These are phyloP conservation scores for Chaetomium sp. DNA, from an alignment of 2,329 filamentous ascomycete species.

Conservation along the genomic window DNA sequence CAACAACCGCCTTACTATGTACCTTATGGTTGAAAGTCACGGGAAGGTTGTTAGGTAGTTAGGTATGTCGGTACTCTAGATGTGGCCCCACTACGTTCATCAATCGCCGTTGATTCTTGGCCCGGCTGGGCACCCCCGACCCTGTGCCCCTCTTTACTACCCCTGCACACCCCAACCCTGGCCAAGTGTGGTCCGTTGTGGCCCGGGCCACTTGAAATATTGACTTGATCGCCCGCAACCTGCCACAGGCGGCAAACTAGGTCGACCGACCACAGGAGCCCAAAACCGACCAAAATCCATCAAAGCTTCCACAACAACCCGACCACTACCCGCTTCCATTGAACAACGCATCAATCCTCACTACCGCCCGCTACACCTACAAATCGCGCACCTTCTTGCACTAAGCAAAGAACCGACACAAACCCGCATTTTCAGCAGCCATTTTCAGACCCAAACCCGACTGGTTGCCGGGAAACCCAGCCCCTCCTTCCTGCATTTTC, in stretches of 20 bases:
- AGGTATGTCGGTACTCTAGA: too few species aligned
- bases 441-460: too few species aligned
- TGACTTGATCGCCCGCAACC: conserved; percentile 9
- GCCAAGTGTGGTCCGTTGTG: background rate
- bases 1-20: too few species aligned
- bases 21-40: too few species aligned
- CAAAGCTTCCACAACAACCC: conserved; percentile 7
- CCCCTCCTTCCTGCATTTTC: too few species aligned
- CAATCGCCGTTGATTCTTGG: background rate
- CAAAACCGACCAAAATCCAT: conserved; percentile 13
- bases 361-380: background rate
- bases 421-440: background rate
- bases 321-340: background rate
- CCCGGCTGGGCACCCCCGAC: background rate
- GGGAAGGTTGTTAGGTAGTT: too few species aligned
- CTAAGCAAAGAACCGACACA: background rate
- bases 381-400: conserved; percentile 7
- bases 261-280: conserved; percentile 10
- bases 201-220: conserved; percentile 9
- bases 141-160: background rate
- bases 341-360: conserved; percentile 8
- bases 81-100: background rate
- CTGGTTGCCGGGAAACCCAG: too few species aligned
- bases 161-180: background rate
- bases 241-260: conserved; percentile 14